These are phyloP conservation scores for Sclerotinia subarctica DNA, from an alignment of 2,329 filamentous ascomycete species.

Conservation along the genomic window DNA sequence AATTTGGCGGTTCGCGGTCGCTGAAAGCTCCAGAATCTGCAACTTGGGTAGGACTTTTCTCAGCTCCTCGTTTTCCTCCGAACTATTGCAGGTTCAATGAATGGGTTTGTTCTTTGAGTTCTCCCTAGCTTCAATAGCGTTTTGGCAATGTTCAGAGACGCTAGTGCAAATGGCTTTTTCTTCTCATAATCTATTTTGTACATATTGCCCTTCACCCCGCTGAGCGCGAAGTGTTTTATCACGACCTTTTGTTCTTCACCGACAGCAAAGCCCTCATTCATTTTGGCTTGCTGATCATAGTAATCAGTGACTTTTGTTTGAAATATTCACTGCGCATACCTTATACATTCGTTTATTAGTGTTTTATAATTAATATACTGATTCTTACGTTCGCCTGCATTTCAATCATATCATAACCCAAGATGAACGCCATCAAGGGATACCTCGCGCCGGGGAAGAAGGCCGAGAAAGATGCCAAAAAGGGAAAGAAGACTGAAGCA, in stretches of 20 bases:
- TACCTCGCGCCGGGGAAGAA: slow-evolving; percentile 21
- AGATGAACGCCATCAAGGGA: slow-evolving; percentile 20
- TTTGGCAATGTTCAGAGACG: background rate
- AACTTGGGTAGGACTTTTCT: background rate
- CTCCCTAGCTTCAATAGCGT: background rate
- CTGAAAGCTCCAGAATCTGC: slow-evolving; percentile 10
- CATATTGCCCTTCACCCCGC: slow-evolving; percentile 9
- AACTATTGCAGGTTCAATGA: background rate
- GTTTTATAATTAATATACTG: background rate
- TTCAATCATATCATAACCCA: background rate
- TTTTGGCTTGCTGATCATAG: background rate
- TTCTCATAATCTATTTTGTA: background rate
- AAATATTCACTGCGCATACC: background rate
- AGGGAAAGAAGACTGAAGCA: background rate
- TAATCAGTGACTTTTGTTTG: background rate
- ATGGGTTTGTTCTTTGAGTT: background rate
- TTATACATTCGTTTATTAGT: background rate
- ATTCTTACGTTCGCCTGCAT: background rate
- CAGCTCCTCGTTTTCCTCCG: slow-evolving; percentile 2
- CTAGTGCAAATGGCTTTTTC: slow-evolving; percentile 3
- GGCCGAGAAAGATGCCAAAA: slow-evolving; percentile 5
- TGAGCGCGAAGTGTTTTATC: background rate
- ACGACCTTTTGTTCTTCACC: background rate
- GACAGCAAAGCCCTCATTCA: background rate
- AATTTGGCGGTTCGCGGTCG: background rate